Evolutionary conservation across 331 rosid genomes (phyloP).

Genomic region (Cucumis variabilis): DNA sequence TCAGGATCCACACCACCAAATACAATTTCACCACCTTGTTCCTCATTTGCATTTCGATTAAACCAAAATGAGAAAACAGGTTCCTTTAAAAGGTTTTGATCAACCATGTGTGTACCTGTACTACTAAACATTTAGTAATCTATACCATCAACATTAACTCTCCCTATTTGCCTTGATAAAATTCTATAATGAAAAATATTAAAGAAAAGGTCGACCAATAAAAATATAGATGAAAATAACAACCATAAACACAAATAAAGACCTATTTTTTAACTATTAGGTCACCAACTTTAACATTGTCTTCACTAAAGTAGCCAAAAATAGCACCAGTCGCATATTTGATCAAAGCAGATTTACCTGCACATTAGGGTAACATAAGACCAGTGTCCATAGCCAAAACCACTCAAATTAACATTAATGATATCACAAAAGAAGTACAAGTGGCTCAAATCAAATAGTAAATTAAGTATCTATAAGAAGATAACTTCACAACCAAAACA

Average conservation of each 20-base stretch:
- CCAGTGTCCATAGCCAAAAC: background rate
- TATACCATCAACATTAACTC: constrained; percentile 24
- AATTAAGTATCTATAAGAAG: background rate
- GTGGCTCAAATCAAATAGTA: background rate
- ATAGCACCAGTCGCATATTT: constrained; percentile 76
- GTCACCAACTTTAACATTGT: constrained; percentile 65
- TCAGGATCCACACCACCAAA: constrained; percentile 73
- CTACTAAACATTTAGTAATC: constrained; percentile 32
- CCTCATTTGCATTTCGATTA: constrained; percentile 63
- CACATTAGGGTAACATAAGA: background rate
- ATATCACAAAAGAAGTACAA: background rate
- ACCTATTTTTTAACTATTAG: constrained; percentile 66
- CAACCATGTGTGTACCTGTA: constrained; percentile 76
- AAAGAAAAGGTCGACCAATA: background rate
- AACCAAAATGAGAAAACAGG: constrained; percentile 79
- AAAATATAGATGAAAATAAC: background rate
- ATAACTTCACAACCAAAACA: background rate
- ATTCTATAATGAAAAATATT: constrained; percentile 41
- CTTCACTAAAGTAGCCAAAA: constrained; percentile 69
- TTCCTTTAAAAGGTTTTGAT: constrained; percentile 65
- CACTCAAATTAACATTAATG: background rate
- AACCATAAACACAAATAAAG: background rate
- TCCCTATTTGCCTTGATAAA: constrained; percentile 75
- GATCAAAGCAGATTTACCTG: constrained; percentile 68
- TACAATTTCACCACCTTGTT: constrained; percentile 75